A percentile compares a stretch with the other conserved stretches of the same genome.
Evolutionary conservation across 176 grass and related monocot genomes (phyloP).

Genomic region (Triticum urartu): DNA sequence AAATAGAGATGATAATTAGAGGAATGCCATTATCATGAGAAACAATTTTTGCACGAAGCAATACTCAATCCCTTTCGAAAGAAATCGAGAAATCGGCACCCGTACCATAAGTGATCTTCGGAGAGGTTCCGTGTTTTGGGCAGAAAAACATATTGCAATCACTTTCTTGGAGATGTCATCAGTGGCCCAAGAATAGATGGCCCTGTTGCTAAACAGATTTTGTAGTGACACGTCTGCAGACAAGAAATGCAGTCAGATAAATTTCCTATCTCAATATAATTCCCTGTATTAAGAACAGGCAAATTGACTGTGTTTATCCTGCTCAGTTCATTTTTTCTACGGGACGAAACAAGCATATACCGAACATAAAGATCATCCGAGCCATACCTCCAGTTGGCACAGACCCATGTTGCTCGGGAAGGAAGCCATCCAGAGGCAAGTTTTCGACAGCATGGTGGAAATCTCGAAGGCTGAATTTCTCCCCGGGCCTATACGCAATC

Average conservation of each 20-base stretch:
- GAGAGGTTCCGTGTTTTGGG: constrained; percentile 51
- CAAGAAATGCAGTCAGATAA: constrained; percentile 21
- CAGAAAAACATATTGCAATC: constrained; percentile 69
- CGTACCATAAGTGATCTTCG: constrained; percentile 78
- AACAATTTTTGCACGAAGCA: neutral
- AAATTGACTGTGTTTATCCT: constrained; percentile 18
- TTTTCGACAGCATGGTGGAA: constrained; percentile 87
- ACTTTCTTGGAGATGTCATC: constrained; percentile 90
- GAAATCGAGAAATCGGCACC: constrained; percentile 3
- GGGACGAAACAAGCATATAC: neutral
- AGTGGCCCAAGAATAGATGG: constrained; percentile 75
- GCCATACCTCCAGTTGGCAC: constrained; percentile 30
- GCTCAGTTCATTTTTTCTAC: neutral
- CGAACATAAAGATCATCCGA: constrained; percentile 37
- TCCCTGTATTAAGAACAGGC: neutral
- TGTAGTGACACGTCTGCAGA: constrained; percentile 57
- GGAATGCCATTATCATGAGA: neutral
- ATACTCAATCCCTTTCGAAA: neutral
- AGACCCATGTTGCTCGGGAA: constrained; percentile 32
- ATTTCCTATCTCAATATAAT: neutral
- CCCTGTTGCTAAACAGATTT: constrained; percentile 69
- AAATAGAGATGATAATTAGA: neutral
- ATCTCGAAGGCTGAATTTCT: constrained; percentile 77
- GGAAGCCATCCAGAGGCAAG: constrained; percentile 58
- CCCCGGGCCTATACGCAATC: constrained; percentile 66